Evolutionary conservation across 805 yeast species (phyloP).

Genomic region (Grigorovia yakushimaensis): DNA sequence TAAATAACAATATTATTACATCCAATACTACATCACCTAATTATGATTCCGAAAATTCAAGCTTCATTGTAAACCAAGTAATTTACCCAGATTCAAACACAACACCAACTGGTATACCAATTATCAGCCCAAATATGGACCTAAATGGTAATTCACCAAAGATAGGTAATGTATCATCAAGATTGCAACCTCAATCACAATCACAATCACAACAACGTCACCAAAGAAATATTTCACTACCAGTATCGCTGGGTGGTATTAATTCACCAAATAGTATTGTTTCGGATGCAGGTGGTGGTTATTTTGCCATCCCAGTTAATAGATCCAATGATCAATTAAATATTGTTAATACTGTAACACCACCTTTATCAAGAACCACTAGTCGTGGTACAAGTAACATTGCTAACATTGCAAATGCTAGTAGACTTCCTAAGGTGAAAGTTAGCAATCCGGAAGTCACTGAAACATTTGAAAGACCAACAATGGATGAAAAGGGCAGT

Average conservation of each 20-base stretch:
- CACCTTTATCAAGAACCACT: conserved; percentile 12
- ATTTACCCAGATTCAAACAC: background rate
- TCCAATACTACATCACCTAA: conserved; percentile 7
- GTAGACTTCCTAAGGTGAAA: conserved; percentile 3
- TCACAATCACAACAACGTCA: conserved; percentile 1
- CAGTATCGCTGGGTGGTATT: conserved; percentile 8
- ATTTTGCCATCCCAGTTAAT: conserved; percentile 28
- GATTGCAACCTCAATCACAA: background rate
- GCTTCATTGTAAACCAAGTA: background rate
- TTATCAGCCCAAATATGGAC: background rate
- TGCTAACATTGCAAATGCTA: background rate
- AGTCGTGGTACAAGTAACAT: conserved; percentile 8
- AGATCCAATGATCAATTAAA: conserved; percentile 5
- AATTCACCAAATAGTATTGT: conserved; percentile 19
- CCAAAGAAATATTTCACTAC: conserved; percentile 17
- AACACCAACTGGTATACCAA: conserved; percentile 1
- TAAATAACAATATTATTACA: background rate
- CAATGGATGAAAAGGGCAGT: conserved; percentile 9
- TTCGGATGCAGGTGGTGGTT: conserved; percentile 26
- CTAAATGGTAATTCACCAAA: background rate
- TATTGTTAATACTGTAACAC: background rate
- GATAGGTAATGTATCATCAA: background rate
- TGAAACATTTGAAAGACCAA: conserved; percentile 1
- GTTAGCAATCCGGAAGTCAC: conserved; percentile 6
- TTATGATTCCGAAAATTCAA: conserved; percentile 3